Conservation (phyloP, 148 eudicot genomes). For the Suaeda aralocaspica region DNA sequence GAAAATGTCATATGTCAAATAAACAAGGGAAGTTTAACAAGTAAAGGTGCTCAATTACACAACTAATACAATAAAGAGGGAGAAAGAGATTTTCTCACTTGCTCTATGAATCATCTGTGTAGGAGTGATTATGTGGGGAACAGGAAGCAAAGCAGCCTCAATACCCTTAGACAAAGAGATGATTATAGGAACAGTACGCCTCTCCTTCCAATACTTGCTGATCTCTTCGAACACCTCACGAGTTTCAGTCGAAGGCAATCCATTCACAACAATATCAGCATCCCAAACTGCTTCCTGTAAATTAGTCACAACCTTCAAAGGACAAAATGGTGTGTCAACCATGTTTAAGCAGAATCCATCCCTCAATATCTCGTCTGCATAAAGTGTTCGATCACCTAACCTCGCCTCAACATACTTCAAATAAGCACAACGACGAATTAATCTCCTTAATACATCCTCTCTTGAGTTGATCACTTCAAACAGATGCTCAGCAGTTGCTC, state of each 20-base stretch:
- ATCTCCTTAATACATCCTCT: conserved; percentile 53
- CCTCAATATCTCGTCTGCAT: conserved; percentile 59
- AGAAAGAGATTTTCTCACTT: conserved; percentile 50
- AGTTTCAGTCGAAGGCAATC: conserved; percentile 72
- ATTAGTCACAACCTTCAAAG: conserved; percentile 61
- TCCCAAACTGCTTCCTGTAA: conserved; percentile 73
- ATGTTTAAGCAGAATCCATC: conserved; percentile 63
- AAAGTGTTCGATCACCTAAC: conserved; percentile 55
- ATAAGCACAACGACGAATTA: conserved; percentile 51
- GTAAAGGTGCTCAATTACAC: neutral
- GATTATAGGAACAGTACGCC: conserved; percentile 58
- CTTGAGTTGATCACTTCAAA: conserved; percentile 60
- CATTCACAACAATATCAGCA: conserved; percentile 61
- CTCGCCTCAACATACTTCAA: conserved; percentile 57
- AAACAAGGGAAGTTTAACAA: conserved; percentile 8
- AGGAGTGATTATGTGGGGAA: conserved; percentile 86
- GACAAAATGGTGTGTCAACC: conserved; percentile 62
- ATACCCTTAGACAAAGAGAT: conserved; percentile 89
- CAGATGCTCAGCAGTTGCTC: conserved; percentile 49
- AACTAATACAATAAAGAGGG: neutral
- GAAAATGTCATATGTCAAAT: neutral
- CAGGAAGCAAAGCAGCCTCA: conserved; percentile 76
- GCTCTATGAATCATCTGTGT: conserved; percentile 91
- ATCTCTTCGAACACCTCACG: conserved; percentile 70
- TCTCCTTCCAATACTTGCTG: conserved; percentile 86